Evolutionary conservation across 1,284 basidiomycete species (phyloP).

Genomic region (Cryptococcus sp.): DNA sequence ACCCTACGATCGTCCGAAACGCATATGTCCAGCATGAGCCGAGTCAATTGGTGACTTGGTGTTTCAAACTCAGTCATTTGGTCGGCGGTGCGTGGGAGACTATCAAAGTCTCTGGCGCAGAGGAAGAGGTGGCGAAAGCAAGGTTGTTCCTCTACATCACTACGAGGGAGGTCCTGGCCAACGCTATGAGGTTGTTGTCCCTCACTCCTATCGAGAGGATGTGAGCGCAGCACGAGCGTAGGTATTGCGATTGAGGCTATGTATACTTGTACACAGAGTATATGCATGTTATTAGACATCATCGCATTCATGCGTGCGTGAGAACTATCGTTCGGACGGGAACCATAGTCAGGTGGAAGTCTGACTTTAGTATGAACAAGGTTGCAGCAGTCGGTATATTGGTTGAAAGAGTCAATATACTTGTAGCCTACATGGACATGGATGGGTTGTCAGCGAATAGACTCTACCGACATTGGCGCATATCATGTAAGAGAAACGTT

Average conservation of each 20-base stretch:
- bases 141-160: conserved; percentile 86
- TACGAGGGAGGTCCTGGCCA: conserved; percentile 83
- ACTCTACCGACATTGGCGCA: too few species aligned
- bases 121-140: conserved; percentile 71
- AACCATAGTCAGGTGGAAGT: too few species aligned
- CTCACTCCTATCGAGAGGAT: conserved; percentile 89
- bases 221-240: conserved; percentile 56
- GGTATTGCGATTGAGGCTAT: neutral
- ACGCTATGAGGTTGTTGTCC: conserved; percentile 83
- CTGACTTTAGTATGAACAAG: too few species aligned
- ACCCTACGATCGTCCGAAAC: conserved; percentile 85
- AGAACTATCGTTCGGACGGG: too few species aligned
- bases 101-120: conserved; percentile 75
- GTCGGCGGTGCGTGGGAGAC: conserved; percentile 53
- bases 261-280: too few species aligned
- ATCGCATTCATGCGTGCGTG: too few species aligned
- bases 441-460: too few species aligned
- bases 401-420: too few species aligned
- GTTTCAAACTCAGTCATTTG: conserved; percentile 54
- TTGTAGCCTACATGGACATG: too few species aligned
- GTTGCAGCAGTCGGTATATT: too few species aligned
- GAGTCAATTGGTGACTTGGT: conserved; percentile 70
- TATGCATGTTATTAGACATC: too few species aligned
- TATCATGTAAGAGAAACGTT: too few species aligned
- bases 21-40: conserved; percentile 87